Evolutionary conservation across 2,329 filamentous ascomycete species (phyloP).

Genomic region (Leptographium wingfieldii): DNA sequence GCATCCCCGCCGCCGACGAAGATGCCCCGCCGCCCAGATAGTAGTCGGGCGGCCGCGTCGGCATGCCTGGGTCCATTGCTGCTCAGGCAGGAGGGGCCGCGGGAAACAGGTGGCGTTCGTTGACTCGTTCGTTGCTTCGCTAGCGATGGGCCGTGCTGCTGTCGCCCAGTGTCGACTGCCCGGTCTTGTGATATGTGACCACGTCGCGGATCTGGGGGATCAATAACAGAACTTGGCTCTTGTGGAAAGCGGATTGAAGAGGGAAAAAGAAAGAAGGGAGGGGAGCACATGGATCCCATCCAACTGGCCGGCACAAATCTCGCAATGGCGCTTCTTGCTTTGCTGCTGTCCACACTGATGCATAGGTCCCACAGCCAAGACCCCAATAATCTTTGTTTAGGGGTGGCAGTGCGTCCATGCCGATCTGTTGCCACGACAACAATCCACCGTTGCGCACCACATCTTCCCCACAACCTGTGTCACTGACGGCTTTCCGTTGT

Average conservation of each 20-base stretch:
- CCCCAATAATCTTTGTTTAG: neutral
- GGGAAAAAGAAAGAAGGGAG: neutral
- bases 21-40: constrained; percentile 26
- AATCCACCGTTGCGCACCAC: too few species aligned
- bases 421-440: neutral
- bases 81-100: neutral
- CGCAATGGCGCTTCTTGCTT: neutral
- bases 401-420: neutral
- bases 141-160: neutral
- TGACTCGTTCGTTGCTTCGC: neutral
- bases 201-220: neutral
- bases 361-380: neutral
- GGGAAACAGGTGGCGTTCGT: neutral
- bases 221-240: neutral
- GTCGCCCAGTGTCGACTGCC: too few species aligned
- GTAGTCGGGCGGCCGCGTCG: constrained; percentile 41
- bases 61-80: constrained; percentile 37
- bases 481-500: neutral
- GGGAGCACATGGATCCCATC: neutral
- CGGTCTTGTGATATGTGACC: too few species aligned
- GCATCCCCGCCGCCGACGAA: neutral
- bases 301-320: neutral
- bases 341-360: neutral
- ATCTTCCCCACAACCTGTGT: neutral
- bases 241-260: neutral